Conservation (phyloP, 495 filamentous ascomycete genomes). For the Annulohypoxylon maeteangense region DNA sequence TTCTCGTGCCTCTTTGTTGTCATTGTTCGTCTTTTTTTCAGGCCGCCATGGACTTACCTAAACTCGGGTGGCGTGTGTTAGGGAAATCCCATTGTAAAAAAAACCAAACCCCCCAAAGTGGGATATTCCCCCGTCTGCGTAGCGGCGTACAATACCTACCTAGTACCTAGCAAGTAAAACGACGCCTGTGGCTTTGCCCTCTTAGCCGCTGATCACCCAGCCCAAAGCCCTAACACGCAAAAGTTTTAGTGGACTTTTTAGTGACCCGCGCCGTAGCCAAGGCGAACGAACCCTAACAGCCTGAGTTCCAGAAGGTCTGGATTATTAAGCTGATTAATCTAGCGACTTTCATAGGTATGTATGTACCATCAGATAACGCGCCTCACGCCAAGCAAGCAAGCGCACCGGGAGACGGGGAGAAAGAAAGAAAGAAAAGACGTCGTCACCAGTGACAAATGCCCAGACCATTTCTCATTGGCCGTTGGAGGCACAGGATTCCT, state of each 20-base stretch:
- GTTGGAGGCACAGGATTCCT: not conserved
- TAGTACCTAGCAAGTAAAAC: not conserved
- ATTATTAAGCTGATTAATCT: slow-evolving; percentile 6
- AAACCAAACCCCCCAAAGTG: too few relatives aligned
- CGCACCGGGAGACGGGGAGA: not conserved
- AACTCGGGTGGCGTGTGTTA: not conserved
- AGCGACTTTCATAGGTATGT: not conserved
- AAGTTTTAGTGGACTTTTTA: too few relatives aligned
- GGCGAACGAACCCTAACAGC: not conserved
- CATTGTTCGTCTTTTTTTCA: not conserved
- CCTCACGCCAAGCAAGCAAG: not conserved
- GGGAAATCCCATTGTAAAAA: too few relatives aligned
- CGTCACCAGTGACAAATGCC: slow-evolving; percentile 3
- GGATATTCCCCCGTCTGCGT: not conserved
- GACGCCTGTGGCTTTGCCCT: not conserved
- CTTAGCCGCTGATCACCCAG: not conserved
- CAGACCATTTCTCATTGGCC: not conserved
- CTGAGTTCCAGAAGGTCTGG: not conserved
- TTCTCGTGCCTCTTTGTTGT: not conserved
- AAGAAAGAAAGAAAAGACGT: not conserved
- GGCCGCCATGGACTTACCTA: too few relatives aligned
- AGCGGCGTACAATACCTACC: too few relatives aligned
- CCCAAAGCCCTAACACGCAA: not conserved
- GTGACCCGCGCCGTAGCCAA: not conserved
- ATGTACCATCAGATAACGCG: not conserved